Evolutionary conservation across 495 filamentous ascomycete genomes (phyloP), one percentile per base, ranked within the genome.

Genomic region (Rhypophila decipiens): DNA sequence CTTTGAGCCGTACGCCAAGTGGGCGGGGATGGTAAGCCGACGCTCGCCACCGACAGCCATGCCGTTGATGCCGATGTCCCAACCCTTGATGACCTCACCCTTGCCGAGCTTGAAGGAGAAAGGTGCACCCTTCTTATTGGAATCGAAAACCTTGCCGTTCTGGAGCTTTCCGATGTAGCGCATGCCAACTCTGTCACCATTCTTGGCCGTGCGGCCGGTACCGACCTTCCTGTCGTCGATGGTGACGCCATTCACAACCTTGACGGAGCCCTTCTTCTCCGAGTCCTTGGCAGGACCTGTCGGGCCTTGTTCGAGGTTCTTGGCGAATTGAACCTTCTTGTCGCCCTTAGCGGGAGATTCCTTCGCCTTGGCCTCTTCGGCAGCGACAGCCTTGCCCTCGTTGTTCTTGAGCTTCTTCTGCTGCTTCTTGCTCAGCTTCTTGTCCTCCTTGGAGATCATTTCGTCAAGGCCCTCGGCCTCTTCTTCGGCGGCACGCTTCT

Each of bases 361-460:
- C 51, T 80, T 78, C 35, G 71, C 40, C 59, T 72, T 72, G 9
- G 71, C 67, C 49, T 80, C 79, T 53, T 80, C 79, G 38, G 71
- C 73, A 39, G 72, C 64, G 48, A 84, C 76, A 38, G 91, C 82
- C 52, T 95, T 83, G 39, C 91, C 91, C 61, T 90, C 84, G 74
- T 95, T 96, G 74, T 93, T 94, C 84, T 97, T 97, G 18, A 95
- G 76, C 78, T 96, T 99, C 82, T 99, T 97, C 58, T 84, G 82
- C 67, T 98, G 88, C 75, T 96, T 97, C 80, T 97, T 96, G 77
- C 82, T 91, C 43, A 94, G 76, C 59, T 84, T 85, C 51, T 77
- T 69, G 49, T 75, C 71, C 39, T 66, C 70, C 59, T 72, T 69
- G 68, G 94, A 88, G 49, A 85, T 83, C 71, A 94, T 80, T 48